Conservation (phyloP, 2,329 filamentous ascomycete genomes). For the Claviceps fusiformis region DNA sequence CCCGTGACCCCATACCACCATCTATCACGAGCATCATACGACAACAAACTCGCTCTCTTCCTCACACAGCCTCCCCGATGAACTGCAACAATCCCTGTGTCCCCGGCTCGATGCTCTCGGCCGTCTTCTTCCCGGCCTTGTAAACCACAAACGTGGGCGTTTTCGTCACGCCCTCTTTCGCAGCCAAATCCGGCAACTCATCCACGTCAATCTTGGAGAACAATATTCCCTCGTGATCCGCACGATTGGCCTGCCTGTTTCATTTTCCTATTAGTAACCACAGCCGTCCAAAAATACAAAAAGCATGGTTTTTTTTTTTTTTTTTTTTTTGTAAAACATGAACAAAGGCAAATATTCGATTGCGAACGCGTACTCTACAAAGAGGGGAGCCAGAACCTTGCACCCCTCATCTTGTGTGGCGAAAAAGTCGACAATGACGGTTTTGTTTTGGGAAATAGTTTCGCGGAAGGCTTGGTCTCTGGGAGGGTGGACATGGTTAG, state of each 20-base stretch:
- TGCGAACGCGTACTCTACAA: slow-evolving; percentile 3
- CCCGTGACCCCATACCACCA: too few species aligned
- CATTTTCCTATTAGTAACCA: not conserved
- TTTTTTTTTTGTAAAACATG: too few species aligned
- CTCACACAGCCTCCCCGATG: not conserved
- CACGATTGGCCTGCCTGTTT: slow-evolving; percentile 4
- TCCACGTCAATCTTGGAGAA: slow-evolving; percentile 5
- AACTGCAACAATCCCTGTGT: slow-evolving; percentile 4
- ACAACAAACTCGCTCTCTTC: not conserved
- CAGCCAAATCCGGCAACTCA: not conserved
- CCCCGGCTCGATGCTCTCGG: not conserved
- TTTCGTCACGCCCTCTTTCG: not conserved
- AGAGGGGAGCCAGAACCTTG: slow-evolving; percentile 4
- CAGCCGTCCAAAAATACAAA: too few species aligned
- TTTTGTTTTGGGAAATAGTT: not conserved
- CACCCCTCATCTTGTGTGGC: slow-evolving; percentile 1
- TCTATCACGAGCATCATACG: not conserved
- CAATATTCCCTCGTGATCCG: not conserved
- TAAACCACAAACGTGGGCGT: slow-evolving; percentile 2
- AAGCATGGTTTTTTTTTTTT: too few species aligned
- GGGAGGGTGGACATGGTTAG: not conserved
- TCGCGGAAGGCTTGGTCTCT: not conserved
- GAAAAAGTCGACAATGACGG: slow-evolving; percentile 4
- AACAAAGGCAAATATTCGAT: too few species aligned
- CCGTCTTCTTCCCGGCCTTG: not conserved